phyloP scores from a whole-genome alignment of 164 flowering plant species.

The Tetrastigma voinierianum region DNA sequence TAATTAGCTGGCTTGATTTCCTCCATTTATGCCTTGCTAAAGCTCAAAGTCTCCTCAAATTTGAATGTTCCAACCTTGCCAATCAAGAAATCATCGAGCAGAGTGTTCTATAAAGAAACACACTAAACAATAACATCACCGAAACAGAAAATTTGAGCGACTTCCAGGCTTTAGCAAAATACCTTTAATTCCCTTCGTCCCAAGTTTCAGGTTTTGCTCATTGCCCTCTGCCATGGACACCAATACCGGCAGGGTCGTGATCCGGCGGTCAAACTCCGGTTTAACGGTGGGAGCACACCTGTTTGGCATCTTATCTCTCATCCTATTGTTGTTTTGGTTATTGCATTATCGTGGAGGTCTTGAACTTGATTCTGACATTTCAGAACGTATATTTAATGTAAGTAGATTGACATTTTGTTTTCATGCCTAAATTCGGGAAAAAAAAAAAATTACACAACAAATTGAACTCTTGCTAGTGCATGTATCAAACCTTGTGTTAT shows the following conservation, averaged over 20 bases:
- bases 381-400: slow-evolving; percentile 54
- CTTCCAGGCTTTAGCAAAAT: too few species aligned
- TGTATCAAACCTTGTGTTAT: not conserved
- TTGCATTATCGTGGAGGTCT: slow-evolving; percentile 53
- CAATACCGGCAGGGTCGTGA: not conserved
- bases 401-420: not conserved
- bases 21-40: slow-evolving; percentile 10
- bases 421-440: not conserved
- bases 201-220: not conserved
- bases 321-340: slow-evolving; percentile 58
- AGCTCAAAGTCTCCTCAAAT: slow-evolving; percentile 8
- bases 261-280: slow-evolving; percentile 12
- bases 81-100: slow-evolving; percentile 19
- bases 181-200: not conserved
- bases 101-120: not conserved
- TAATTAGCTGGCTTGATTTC: slow-evolving; percentile 3
- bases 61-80: slow-evolving; percentile 24
- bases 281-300: slow-evolving; percentile 36
- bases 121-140: not conserved
- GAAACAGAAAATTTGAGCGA: not conserved
- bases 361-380: slow-evolving; percentile 33
- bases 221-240: not conserved
- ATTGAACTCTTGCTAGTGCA: not conserved
- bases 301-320: slow-evolving; percentile 32
- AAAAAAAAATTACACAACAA: not conserved